Base-by-base conservation (phyloP, 139 green algal genomes). In the Edaphochlamys debaryana region DNA sequence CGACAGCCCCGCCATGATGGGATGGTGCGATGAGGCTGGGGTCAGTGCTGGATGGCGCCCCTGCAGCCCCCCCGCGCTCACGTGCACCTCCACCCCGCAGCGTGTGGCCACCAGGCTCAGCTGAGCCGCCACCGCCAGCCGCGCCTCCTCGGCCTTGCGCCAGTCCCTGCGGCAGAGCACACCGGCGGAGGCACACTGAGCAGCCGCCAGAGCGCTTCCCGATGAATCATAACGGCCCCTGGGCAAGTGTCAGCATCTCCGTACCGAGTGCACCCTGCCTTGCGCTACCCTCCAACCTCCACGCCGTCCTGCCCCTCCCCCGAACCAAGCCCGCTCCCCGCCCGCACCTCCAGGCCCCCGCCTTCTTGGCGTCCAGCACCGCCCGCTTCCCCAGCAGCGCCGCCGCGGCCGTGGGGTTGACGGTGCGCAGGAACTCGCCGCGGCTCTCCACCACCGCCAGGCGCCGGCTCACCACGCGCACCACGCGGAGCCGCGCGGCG, bases 371-470 rank as follows among this genome's bases (percentile, higher is more conserved):
- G 17, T 83, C 77, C 77, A 75, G 63, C 34, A 54, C 77, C 45
- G 42, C 63, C 63, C 45, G 45, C 77, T 67, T 75, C 42, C 77
- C 77, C 63, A 83, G 45, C 77, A 83, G 77, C 64, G 77, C 77
- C 63, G 77, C 77, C 25, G 77, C 63, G 3, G 77, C 77, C n/a
- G 64, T 66, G 45, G 77, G 77, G 63, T 83, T 83, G 23, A 83
- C 77, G 7, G 45, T 41, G 32, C 63, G 63, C 62, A 83, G 77
- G 48, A 42, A 83, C 76, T 82, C 76, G 20, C 76, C 48, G 23
- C 76, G 76, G 76, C 62, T 73, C 42, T 82, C 76, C 42, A 82
- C 76, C 56, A 63, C 76, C n/a, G 30, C 29, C 42, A 82, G 19
- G 62, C 38, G 37, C 36, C 76, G 76, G 22, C 29, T 82, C 29